Percentiles rank a stretch among this genome's conserved stretches.
These are phyloP conservation scores for Coemansia sp. DNA, from an alignment of 192 early-diverging fungal species.

Conservation along the genomic window DNA sequence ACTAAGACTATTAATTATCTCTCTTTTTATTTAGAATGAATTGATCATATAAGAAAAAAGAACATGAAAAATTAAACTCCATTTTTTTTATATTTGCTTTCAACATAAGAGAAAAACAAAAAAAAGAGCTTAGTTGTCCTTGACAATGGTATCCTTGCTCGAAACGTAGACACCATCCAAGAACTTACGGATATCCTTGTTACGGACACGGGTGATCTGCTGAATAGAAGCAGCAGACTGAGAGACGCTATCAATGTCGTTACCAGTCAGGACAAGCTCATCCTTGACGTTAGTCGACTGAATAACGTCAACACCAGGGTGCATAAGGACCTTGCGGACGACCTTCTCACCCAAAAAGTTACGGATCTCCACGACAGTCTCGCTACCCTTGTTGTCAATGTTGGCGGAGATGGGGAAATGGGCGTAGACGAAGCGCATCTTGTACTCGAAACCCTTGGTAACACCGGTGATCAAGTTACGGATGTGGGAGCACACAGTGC, in stretches of 20 bases:
- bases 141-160: constrained; percentile 73
- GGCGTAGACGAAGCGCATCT: constrained; percentile 98
- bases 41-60: neutral
- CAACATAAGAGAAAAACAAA: neutral
- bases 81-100: neutral
- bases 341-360: constrained; percentile 99
- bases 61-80: neutral
- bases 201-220: constrained; percentile 90
- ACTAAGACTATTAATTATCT: constrained; percentile 40
- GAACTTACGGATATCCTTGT: constrained; percentile 99
- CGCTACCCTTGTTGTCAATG: constrained; percentile 65
- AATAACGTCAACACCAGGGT: constrained; percentile 80
- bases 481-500: constrained; percentile 94
- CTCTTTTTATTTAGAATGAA: neutral
- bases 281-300: constrained; percentile 90
- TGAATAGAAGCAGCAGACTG: constrained; percentile 97
- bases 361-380: constrained; percentile 89
- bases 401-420: constrained; percentile 99
- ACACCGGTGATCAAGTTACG: constrained; percentile 98
- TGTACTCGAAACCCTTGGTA: constrained; percentile 99
- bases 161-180: constrained; percentile 98
- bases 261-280: constrained; percentile 91
- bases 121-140: constrained; percentile 46
- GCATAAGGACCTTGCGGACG: constrained; percentile 82
- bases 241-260: constrained; percentile 94